Evolutionary conservation across 1,284 basidiomycete genomes (phyloP).

Genomic region (Austroboletus niveus): DNA sequence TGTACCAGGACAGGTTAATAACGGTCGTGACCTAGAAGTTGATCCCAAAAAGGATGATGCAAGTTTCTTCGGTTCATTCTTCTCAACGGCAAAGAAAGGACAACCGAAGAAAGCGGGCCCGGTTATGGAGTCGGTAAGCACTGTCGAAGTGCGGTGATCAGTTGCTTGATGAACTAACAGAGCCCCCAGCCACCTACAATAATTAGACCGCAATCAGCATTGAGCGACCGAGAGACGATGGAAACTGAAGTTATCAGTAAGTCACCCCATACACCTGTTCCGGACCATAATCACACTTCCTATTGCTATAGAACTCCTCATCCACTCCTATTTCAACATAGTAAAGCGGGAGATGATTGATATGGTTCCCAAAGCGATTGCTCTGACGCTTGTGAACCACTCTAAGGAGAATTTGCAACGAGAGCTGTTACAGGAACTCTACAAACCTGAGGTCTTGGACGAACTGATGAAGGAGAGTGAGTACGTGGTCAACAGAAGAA

Average conservation of each 20-base stretch:
- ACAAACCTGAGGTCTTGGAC: slow-evolving; percentile 90
- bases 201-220: slow-evolving; percentile 89
- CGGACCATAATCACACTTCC: not conserved
- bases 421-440: slow-evolving; percentile 85
- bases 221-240: slow-evolving; percentile 95
- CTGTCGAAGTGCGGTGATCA: not conserved
- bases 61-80: slow-evolving; percentile 97
- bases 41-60: slow-evolving; percentile 85
- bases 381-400: slow-evolving; percentile 88
- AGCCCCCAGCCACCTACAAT: slow-evolving; percentile 69
- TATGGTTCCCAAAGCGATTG: slow-evolving; percentile 98
- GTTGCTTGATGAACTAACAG: not conserved
- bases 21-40: slow-evolving; percentile 91
- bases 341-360: slow-evolving; percentile 99
- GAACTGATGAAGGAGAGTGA: slow-evolving; percentile 93
- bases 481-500: slow-evolving; percentile 78
- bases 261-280: slow-evolving; percentile 35
- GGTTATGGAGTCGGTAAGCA: slow-evolving; percentile 74
- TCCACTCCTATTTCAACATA: slow-evolving; percentile 94
- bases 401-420: slow-evolving; percentile 92
- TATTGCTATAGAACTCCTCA: slow-evolving; percentile 69
- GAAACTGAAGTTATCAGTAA: slow-evolving; percentile 99
- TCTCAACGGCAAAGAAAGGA: slow-evolving; percentile 72
- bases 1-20: slow-evolving; percentile 71
- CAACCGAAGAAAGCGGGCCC: slow-evolving; percentile 68